A percentile compares a stretch with the other conserved stretches of the same genome.
Evolutionary conservation across 768 basidiomycete species (phyloP).

Genomic region (Kwoniella shandongensis): DNA sequence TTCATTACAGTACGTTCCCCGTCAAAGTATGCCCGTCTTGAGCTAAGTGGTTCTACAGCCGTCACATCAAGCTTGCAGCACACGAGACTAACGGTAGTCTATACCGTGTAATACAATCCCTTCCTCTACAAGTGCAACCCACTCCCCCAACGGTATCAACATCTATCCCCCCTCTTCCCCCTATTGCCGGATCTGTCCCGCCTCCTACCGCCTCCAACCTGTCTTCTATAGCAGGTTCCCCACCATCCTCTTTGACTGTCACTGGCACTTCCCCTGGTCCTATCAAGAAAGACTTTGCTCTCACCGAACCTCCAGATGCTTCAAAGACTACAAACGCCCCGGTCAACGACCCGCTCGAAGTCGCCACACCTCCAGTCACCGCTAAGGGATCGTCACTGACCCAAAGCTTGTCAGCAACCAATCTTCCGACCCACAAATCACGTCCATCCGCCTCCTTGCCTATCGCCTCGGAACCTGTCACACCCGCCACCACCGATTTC

Average conservation of each 20-base stretch:
- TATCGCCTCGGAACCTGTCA: slow-evolving; percentile 41
- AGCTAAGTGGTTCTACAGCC: slow-evolving; percentile 31
- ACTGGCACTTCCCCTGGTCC: slow-evolving; percentile 27
- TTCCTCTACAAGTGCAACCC: slow-evolving; percentile 67
- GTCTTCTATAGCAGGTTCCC: slow-evolving; percentile 28
- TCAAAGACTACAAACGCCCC: slow-evolving; percentile 17
- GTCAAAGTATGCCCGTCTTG: no score
- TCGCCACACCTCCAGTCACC: slow-evolving; percentile 58
- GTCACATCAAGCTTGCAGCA: slow-evolving; percentile 84
- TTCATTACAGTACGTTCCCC: slow-evolving; percentile 22
- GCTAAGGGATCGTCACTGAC: background rate
- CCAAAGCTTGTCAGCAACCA: slow-evolving; percentile 27
- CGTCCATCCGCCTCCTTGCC: slow-evolving; percentile 17
- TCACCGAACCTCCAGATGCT: slow-evolving; percentile 24
- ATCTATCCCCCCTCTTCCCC: slow-evolving; percentile 11
- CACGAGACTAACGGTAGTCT: slow-evolving; percentile 81
- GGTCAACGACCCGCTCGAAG: slow-evolving; percentile 40
- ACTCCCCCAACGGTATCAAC: slow-evolving; percentile 23
- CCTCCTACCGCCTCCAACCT: slow-evolving; percentile 30
- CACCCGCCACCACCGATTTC: slow-evolving; percentile 45
- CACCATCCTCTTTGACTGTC: slow-evolving; percentile 20
- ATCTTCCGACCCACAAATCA: slow-evolving; percentile 32
- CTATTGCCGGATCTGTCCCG: slow-evolving; percentile 23
- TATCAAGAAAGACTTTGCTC: slow-evolving; percentile 32
- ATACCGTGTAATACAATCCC: slow-evolving; percentile 76